A percentile compares a stretch with the other conserved stretches of the same genome.
These are phyloP conservation scores for Asterionellopsis glacialis DNA, from an alignment of 108 stramenopile species.

Conservation along the genomic window DNA sequence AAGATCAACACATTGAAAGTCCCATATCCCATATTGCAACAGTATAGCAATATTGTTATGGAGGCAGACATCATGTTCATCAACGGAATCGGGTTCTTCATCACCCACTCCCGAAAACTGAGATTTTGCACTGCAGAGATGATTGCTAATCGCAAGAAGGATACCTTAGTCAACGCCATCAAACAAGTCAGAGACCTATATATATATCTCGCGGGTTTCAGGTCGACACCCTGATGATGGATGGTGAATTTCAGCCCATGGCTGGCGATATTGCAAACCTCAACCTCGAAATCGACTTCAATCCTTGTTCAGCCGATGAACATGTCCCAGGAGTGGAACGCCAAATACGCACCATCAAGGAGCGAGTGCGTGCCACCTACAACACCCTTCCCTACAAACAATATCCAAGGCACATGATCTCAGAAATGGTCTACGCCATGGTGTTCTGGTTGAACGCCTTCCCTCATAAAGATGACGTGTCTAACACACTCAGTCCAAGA, in stretches of 20 bases:
- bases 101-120: conserved; percentile 16
- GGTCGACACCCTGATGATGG: not conserved
- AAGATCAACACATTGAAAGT: too few species aligned
- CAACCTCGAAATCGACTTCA: conserved; percentile 5
- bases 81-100: conserved; percentile 24
- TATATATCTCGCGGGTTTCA: not conserved
- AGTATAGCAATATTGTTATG: too few species aligned
- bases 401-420: conserved; percentile 13
- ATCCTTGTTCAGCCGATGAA: conserved; percentile 14
- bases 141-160: not conserved
- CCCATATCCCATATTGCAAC: too few species aligned
- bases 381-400: conserved; percentile 21
- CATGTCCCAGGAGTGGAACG: conserved; percentile 31
- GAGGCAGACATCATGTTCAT: conserved; percentile 34
- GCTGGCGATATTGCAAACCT: too few species aligned
- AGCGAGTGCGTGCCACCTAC: conserved; percentile 17
- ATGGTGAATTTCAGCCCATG: conserved; percentile 1
- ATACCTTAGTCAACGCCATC: conserved; percentile 2
- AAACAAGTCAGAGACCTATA: conserved; percentile 1
- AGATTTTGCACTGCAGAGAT: conserved; percentile 20
- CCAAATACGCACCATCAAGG: conserved; percentile 26
- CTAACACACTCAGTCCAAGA: conserved; percentile 18
- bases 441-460: conserved; percentile 29
- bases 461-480: conserved; percentile 15
- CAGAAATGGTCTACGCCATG: conserved; percentile 7